Evolutionary conservation across 108 stramenopile genomes (phyloP), one percentile per base, ranked within the genome.

Genomic region (Nitzschia sp.): DNA sequence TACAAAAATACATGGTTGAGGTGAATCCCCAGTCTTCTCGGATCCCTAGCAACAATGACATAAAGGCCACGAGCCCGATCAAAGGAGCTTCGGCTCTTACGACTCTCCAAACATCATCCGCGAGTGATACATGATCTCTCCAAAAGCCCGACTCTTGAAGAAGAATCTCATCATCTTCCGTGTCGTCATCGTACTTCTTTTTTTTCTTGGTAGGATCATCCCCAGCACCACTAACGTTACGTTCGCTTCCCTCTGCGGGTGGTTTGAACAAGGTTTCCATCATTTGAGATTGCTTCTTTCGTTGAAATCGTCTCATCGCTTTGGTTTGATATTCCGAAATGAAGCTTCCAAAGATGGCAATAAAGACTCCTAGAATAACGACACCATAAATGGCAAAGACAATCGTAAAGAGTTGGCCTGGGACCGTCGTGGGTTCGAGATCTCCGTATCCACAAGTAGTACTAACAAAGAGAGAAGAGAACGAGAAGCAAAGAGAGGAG

Each of bases 311-410:
- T 56, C 29, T 25, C 55, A 56, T 56, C n/a, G 55, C 55, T 27
- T 56, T 56, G 55, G 55, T 56, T 17, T 79, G 56, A 5, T 17
- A 22, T 66, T 82, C 77, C 19, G 68, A 21, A 13, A 83, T 53
- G 22, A 45, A 22, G 33, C 70, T 52, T 27, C 79, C 79, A 19
- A 81, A 57, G 35, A 85, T 74, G 31, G 79, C 80, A 50, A 81
- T 30, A 47, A 69, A 69, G 13, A 80, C 66, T 2, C 79, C 84
- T 30, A 85, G 35, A 54, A 78, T 53, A 17, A 67, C 35, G 22
- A 85, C 69, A 0, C 84, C 84, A 59, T 55, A 66, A 29, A 84
- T 28, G 2, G 69, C 65, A 61, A 80, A 90, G 48, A 86, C 54
- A 34, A 79, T 55, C 22, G 77, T 82, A 46, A 86, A 75, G 23